Evolutionary conservation across 1,139 yeast species (phyloP).

Genomic region (Lodderomyces metapsilosis): DNA sequence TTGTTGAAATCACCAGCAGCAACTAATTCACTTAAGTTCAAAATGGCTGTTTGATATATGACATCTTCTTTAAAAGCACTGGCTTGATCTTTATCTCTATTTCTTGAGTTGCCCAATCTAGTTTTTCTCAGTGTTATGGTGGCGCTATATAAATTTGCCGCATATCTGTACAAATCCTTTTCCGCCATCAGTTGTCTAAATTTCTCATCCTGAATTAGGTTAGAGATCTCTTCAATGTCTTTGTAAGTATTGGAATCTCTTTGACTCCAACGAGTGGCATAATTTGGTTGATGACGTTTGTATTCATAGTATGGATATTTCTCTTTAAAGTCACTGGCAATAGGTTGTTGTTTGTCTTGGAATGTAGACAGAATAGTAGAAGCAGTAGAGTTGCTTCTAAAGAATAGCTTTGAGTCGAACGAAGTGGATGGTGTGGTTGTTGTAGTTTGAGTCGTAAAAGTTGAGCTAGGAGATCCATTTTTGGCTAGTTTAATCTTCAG

Average conservation of each 20-base stretch:
- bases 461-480: conserved; percentile 13
- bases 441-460: conserved; percentile 5
- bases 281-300: conserved; percentile 7
- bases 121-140: conserved; percentile 10
- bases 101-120: conserved; percentile 20
- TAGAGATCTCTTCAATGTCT: conserved; percentile 20
- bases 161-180: conserved; percentile 28
- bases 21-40: conserved; percentile 32
- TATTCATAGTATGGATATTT: conserved; percentile 1
- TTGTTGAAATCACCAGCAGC: conserved; percentile 31
- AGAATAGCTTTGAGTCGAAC: conserved; percentile 6
- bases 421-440: conserved; percentile 3
- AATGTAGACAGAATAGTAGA: conserved; percentile 4
- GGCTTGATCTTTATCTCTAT: conserved; percentile 41
- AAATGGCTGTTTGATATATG: conserved; percentile 32
- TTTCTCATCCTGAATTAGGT: conserved; percentile 28
- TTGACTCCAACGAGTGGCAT: background rate
- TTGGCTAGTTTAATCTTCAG: conserved; percentile 39
- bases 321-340: conserved; percentile 2
- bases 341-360: conserved; percentile 2
- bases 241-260: background rate
- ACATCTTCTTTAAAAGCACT: conserved; percentile 30
- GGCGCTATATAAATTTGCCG: conserved; percentile 10
- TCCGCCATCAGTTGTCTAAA: conserved; percentile 25
- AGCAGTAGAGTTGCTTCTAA: conserved; percentile 11